Conservation (phyloP, 2,329 filamentous ascomycete genomes). For the Fusarium oxysporum region DNA sequence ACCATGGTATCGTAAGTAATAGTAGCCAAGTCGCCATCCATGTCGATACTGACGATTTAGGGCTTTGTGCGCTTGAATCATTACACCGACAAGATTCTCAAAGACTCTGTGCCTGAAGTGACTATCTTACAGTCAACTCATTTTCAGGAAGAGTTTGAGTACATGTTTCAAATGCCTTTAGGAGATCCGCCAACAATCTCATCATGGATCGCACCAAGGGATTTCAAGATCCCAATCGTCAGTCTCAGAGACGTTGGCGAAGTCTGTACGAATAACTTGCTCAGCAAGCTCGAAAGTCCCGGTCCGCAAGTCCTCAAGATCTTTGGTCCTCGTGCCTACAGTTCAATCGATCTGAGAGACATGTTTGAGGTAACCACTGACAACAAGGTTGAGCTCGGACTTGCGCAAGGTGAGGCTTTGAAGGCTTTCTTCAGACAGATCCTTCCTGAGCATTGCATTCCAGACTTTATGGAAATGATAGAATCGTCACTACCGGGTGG, state of each 20-base stretch:
- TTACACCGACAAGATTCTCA: slow-evolving; percentile 31
- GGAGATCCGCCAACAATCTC: slow-evolving; percentile 38
- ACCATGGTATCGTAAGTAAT: slow-evolving; percentile 43
- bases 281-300: slow-evolving; percentile 14
- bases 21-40: accelerated
- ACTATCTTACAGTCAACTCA: slow-evolving; percentile 36
- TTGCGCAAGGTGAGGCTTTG: slow-evolving; percentile 41
- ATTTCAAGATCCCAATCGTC: slow-evolving; percentile 49
- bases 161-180: slow-evolving; percentile 29
- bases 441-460: slow-evolving; percentile 34
- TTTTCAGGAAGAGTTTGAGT: slow-evolving; percentile 37
- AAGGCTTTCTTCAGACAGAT: slow-evolving; percentile 35
- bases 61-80: slow-evolving; percentile 41
- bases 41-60: slow-evolving; percentile 17
- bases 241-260: slow-evolving; percentile 46
- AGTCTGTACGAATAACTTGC: slow-evolving; percentile 36
- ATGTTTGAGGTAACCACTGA: slow-evolving; percentile 44
- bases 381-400: slow-evolving; percentile 33
- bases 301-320: slow-evolving; percentile 37
- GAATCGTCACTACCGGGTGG: slow-evolving; percentile 45
- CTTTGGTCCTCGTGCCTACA: slow-evolving; percentile 46
- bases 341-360: slow-evolving; percentile 42
- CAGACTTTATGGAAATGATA: slow-evolving; percentile 46
- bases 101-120: slow-evolving; percentile 24
- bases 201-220: slow-evolving; percentile 39